Evolutionary conservation across 352 stramenopile genomes (phyloP).

Genomic region (Phytophthora fragariae): DNA sequence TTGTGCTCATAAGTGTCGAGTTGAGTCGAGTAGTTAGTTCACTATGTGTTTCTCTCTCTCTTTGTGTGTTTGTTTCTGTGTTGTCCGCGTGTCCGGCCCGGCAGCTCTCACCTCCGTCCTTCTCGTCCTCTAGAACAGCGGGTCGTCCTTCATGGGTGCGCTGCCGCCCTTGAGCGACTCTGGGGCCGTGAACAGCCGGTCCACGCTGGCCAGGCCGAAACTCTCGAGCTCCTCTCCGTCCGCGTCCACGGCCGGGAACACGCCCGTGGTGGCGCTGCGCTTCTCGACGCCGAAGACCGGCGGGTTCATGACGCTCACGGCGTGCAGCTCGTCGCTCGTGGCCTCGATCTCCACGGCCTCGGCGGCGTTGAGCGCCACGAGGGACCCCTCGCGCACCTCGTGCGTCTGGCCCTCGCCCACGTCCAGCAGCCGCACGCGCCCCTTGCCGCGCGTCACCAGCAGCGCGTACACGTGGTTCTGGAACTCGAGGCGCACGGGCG

Average conservation of each 20-base stretch:
- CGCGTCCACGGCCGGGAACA: constrained; percentile 76
- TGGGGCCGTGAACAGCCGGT: constrained; percentile 74
- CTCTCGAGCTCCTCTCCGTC: constrained; percentile 69
- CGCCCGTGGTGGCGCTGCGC: constrained; percentile 50
- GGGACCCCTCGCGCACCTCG: constrained; percentile 52
- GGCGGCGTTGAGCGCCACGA: constrained; percentile 69
- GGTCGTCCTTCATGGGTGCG: constrained; percentile 83
- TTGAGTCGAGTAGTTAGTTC: constrained; percentile 1
- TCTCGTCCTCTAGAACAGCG: constrained; percentile 62
- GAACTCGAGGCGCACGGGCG: constrained; percentile 65
- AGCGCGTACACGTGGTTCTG: constrained; percentile 82
- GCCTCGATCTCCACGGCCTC: constrained; percentile 63
- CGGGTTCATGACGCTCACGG: constrained; percentile 87
- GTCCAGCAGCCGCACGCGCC: constrained; percentile 63
- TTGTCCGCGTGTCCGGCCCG: neutral
- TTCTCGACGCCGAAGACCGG: constrained; percentile 68
- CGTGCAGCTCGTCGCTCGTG: constrained; percentile 69
- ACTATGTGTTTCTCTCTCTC: neutral
- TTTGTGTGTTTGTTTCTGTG: neutral
- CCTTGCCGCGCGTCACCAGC: constrained; percentile 68
- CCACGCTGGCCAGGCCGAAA: constrained; percentile 56
- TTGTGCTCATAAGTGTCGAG: constrained; percentile 14
- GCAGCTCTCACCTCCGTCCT: constrained; percentile 1
- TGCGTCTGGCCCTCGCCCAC: constrained; percentile 46
- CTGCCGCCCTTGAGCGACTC: constrained; percentile 82